Percentiles rank a stretch among this genome's conserved stretches.
Conservation (phyloP, 1,284 basidiomycete genomes). For the Naganishia sp. region DNA sequence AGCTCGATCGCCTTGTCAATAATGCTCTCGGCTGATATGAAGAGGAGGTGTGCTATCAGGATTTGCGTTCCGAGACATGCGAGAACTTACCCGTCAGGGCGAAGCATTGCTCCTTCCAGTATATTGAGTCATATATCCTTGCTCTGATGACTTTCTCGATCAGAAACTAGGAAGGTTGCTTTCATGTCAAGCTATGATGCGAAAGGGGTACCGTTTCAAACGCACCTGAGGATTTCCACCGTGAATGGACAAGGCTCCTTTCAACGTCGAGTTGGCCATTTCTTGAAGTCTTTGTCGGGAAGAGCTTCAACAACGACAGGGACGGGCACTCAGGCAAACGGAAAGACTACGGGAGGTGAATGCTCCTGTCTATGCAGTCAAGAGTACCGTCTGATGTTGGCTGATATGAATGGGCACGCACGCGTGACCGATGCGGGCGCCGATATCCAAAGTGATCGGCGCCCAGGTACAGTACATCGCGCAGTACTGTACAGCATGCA, state of each 20-base stretch:
- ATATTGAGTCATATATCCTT: slow-evolving; percentile 91
- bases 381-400: too few relatives aligned
- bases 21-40: slow-evolving; percentile 71
- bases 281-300: neutral
- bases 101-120: slow-evolving; percentile 97
- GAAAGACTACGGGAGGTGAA: too few relatives aligned
- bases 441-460: too few relatives aligned
- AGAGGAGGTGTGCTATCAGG: neutral
- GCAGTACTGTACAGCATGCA: too few relatives aligned
- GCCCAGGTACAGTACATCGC: too few relatives aligned
- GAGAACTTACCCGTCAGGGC: slow-evolving; percentile 72
- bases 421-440: too few relatives aligned
- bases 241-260: slow-evolving; percentile 63
- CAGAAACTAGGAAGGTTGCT: slow-evolving; percentile 66
- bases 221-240: slow-evolving; percentile 87
- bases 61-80: neutral
- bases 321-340: too few relatives aligned
- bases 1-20: slow-evolving; percentile 89
- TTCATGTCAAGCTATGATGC: neutral
- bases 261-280: slow-evolving; percentile 37
- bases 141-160: slow-evolving; percentile 95
- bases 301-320: neutral
- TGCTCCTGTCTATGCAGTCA: too few relatives aligned
- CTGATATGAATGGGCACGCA: too few relatives aligned
- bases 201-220: neutral